Evolutionary conservation across 2,329 filamentous ascomycete species (phyloP).

Genomic region (Fusarium brevicatenulatum): DNA sequence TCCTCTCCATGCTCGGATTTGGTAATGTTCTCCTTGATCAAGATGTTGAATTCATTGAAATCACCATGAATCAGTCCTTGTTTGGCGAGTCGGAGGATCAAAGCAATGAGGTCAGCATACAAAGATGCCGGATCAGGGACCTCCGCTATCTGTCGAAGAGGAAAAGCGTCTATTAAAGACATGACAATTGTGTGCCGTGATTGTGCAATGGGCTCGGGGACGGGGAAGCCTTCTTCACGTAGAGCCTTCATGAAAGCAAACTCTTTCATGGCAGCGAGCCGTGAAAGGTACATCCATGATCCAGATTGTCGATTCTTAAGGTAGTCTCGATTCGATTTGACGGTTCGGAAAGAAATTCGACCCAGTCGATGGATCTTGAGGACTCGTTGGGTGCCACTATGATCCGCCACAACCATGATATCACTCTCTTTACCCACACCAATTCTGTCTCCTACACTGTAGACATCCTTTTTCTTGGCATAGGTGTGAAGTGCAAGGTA

Average conservation of each 20-base stretch:
- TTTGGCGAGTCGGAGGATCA: slow-evolving; percentile 84
- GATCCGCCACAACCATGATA: slow-evolving; percentile 90
- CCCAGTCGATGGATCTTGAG: slow-evolving; percentile 97
- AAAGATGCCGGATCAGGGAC: slow-evolving; percentile 86
- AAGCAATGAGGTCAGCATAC: slow-evolving; percentile 88
- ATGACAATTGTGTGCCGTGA: slow-evolving; percentile 97
- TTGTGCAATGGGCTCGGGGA: slow-evolving; percentile 88
- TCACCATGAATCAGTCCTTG: slow-evolving; percentile 96
- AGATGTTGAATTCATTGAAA: slow-evolving; percentile 99
- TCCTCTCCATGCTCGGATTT: slow-evolving; percentile 54
- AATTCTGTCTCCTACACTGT: slow-evolving; percentile 93
- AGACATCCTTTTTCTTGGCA: slow-evolving; percentile 80
- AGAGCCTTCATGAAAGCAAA: slow-evolving; percentile 94
- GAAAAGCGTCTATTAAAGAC: slow-evolving; percentile 91
- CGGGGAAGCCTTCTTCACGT: slow-evolving; percentile 83
- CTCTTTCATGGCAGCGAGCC: slow-evolving; percentile 92
- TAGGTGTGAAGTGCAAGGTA: slow-evolving; percentile 96
- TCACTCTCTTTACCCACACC: slow-evolving; percentile 98
- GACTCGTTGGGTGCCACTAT: slow-evolving; percentile 79
- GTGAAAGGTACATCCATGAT: slow-evolving; percentile 98
- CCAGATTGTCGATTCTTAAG: slow-evolving; percentile 81
- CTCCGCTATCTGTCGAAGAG: slow-evolving; percentile 85
- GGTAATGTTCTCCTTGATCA: slow-evolving; percentile 79
- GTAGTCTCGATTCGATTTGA: slow-evolving; percentile 96
- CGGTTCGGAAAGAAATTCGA: slow-evolving; percentile 94